Evolutionary conservation across 1,284 basidiomycete genomes (phyloP).

Genomic region (Moesziomyces globuligerus): DNA sequence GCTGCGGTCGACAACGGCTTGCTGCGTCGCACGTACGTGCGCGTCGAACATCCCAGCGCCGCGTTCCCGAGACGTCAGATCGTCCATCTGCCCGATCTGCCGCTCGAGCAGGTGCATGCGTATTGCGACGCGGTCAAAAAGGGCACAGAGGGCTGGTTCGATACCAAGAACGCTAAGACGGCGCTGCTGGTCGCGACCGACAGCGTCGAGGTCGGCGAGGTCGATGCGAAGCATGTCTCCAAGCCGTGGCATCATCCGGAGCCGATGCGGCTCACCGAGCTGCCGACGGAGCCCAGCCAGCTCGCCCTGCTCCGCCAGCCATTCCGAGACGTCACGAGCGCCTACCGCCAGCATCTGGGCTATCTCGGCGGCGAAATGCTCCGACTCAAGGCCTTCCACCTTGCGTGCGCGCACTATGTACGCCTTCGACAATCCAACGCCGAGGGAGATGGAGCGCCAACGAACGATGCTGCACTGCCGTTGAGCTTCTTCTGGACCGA

Average conservation of each 20-base stretch:
- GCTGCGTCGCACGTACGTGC: slow-evolving; percentile 37
- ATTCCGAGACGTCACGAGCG: slow-evolving; percentile 32
- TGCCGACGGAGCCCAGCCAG: slow-evolving; percentile 15
- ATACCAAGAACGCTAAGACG: slow-evolving; percentile 7
- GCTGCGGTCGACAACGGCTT: slow-evolving; percentile 24
- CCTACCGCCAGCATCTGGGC: slow-evolving; percentile 46
- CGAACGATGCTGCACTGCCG: slow-evolving; percentile 1
- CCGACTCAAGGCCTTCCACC: slow-evolving; percentile 51
- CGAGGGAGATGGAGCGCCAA: neutral
- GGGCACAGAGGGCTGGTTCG: slow-evolving; percentile 28
- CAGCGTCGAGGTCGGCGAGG: slow-evolving; percentile 11
- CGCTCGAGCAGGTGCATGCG: slow-evolving; percentile 21
- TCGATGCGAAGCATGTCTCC: slow-evolving; percentile 11
- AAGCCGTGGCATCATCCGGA: slow-evolving; percentile 30
- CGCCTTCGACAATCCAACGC: neutral
- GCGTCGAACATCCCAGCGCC: slow-evolving; percentile 21
- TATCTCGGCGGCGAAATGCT: slow-evolving; percentile 38
- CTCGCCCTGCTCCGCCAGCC: slow-evolving; percentile 21
- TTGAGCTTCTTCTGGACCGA: slow-evolving; percentile 55
- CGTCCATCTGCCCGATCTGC: slow-evolving; percentile 33
- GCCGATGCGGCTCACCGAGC: slow-evolving; percentile 8
- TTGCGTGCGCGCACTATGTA: slow-evolving; percentile 23
- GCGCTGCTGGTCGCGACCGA: slow-evolving; percentile 17
- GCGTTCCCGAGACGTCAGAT: slow-evolving; percentile 23
- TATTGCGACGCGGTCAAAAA: slow-evolving; percentile 34